phyloP scores from a whole-genome alignment of 768 basidiomycete genomes.

The Suillus sp. region DNA sequence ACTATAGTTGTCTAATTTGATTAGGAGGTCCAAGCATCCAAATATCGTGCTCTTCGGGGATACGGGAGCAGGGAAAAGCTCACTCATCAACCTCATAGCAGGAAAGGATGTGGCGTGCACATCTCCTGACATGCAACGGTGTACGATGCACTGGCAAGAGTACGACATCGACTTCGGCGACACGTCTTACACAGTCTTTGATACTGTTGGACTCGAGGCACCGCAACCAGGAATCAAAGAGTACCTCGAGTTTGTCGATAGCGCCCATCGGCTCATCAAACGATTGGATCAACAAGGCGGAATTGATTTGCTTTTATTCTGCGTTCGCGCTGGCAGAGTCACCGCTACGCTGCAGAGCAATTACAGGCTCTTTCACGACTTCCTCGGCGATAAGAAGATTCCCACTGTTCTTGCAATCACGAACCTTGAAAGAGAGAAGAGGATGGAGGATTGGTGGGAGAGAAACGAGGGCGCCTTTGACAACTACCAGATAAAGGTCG shows the following conservation, averaged over 20 bases:
- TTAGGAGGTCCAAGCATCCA: background rate
- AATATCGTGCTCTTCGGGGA: constrained; percentile 45
- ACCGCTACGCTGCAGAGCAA: constrained; percentile 34
- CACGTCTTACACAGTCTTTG: constrained; percentile 29
- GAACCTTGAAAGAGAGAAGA: constrained; percentile 28
- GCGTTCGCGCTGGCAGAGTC: constrained; percentile 35
- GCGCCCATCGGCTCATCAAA: constrained; percentile 39
- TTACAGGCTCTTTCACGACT: constrained; percentile 39
- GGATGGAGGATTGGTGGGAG: constrained; percentile 25
- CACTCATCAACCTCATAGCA: constrained; percentile 41
- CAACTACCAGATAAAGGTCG: constrained; percentile 25
- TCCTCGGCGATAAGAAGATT: constrained; percentile 39
- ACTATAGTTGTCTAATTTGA: background rate
- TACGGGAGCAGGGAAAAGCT: constrained; percentile 38
- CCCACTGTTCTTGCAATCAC: constrained; percentile 37
- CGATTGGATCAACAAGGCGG: constrained; percentile 34
- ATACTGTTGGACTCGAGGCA: constrained; percentile 38
- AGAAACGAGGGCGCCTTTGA: constrained; percentile 25
- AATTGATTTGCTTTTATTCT: constrained; percentile 36
- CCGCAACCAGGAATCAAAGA: constrained; percentile 21
- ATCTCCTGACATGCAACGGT: constrained; percentile 33
- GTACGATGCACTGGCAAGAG: constrained; percentile 31
- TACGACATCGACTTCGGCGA: constrained; percentile 29
- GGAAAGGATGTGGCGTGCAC: constrained; percentile 30
- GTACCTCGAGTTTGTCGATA: constrained; percentile 33